Evolutionary conservation across 768 basidiomycete species (phyloP), one percentile per base, ranked within the genome.

Genomic region (Psilocybe sp.): DNA sequence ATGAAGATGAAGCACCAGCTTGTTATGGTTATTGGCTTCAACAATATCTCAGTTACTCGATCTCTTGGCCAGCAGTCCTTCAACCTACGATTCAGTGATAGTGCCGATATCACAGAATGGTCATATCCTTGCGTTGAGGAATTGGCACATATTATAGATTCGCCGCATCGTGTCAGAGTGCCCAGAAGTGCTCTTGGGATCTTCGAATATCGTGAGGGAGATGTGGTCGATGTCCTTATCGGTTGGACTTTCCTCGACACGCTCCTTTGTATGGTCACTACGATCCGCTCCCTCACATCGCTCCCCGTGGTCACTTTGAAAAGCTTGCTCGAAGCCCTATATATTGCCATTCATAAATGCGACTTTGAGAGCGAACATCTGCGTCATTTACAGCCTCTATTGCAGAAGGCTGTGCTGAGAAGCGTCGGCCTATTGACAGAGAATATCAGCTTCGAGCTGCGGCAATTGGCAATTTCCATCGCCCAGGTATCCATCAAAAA

Each of bases 291-390:
- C 41, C 57, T 85, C 7, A 54, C 67, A 10, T 57, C 68, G 13
- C 61, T 88, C 5, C 85, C 87, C 0, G 73, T 80, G 39, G 58
- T 81, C 39, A 77, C 77, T 1, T 61, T 80, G 52, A 87, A 89
- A 59, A 76, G 72, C 46, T 59, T 87, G 38, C 66, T 90, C 39
- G 86, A 89, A 66, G 69, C 77, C 1, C 57, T 89, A 18, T 74
- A 85, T 49, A 78, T 88, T 38, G 71, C 84, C 52, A 75, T 87
- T 16, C 82, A 84, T 66, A 91, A 91, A 68, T 84, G 88, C 52
- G 83, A 91, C 59, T 79, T 91, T 50, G 81, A 82, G 40, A 76
- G 74, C 44, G 64, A 57, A 15, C 64, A 75, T 12, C 68, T 90
- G 47, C 71, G 65, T 44, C 79, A 81, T 57, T 72, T 87, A 23